phyloP scores from a whole-genome alignment of 192 early-diverging fungal species.

The Coemansia sp. region DNA sequence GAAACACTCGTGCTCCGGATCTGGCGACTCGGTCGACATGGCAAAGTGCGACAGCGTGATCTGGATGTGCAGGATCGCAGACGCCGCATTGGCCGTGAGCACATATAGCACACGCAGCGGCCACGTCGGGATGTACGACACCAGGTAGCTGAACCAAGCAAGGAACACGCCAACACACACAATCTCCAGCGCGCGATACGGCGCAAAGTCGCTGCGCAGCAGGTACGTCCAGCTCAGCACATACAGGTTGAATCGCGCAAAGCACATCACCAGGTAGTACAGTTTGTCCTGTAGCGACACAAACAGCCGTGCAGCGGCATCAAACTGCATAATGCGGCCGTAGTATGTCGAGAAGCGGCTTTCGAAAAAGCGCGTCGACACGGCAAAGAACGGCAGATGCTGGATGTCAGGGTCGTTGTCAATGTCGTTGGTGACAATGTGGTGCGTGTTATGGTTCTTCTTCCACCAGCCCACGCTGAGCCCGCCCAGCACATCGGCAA shows the following conservation, averaged over 20 bases:
- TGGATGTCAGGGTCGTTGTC: constrained; percentile 98
- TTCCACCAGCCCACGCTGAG: constrained; percentile 98
- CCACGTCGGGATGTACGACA: constrained; percentile 73
- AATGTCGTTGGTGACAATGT: constrained; percentile 91
- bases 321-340: constrained; percentile 78
- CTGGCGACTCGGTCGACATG: constrained; percentile 79
- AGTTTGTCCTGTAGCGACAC: constrained; percentile 80
- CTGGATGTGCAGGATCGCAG: constrained; percentile 88
- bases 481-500: constrained; percentile 82
- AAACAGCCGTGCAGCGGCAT: constrained; percentile 70
- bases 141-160: constrained; percentile 72
- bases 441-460: constrained; percentile 94
- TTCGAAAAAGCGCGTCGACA: constrained; percentile 76
- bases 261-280: constrained; percentile 82
- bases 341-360: constrained; percentile 90
- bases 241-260: constrained; percentile 95
- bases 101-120: constrained; percentile 63
- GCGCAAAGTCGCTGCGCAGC: constrained; percentile 62
- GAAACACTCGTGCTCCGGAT: constrained; percentile 71
- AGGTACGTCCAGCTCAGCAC: constrained; percentile 70
- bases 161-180: constrained; percentile 72
- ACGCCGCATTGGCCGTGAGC: constrained; percentile 76
- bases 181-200: constrained; percentile 76
- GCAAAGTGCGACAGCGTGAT: constrained; percentile 96
- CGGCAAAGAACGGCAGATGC: constrained; percentile 93